phyloP scores from a whole-genome alignment of 345 rosid species.

The Brassica rapa region DNA sequence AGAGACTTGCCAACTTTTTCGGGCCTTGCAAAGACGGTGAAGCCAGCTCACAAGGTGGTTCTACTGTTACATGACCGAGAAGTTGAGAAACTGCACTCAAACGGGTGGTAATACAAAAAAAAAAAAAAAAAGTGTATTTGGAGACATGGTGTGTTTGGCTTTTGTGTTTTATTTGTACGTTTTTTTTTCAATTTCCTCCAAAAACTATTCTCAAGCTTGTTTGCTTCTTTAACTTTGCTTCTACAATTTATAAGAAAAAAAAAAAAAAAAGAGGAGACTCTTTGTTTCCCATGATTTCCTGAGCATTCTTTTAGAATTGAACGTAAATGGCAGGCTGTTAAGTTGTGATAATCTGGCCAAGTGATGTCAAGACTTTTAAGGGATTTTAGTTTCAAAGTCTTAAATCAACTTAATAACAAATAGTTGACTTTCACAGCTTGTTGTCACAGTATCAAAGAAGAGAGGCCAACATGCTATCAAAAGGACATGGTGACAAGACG shows the following conservation, averaged over 20 bases:
- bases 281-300: neutral
- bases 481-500: too few relatives aligned
- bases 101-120: neutral
- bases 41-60: neutral
- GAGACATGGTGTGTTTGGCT: neutral
- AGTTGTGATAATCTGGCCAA: neutral
- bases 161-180: neutral
- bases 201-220: neutral
- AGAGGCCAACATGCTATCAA: too few relatives aligned
- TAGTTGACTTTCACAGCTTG: too few relatives aligned
- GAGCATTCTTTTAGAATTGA: neutral
- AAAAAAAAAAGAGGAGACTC: neutral
- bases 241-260: too few relatives aligned
- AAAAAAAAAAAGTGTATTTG: neutral
- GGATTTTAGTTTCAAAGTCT: too few relatives aligned
- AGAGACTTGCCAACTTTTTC: slow-evolving; percentile 40
- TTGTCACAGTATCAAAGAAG: too few relatives aligned
- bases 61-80: neutral
- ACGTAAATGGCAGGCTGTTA: neutral
- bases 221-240: neutral
- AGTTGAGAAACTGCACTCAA: neutral
- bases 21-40: neutral
- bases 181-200: neutral
- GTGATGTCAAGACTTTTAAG: too few relatives aligned
- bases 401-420: too few relatives aligned